phyloP scores from a whole-genome alignment of 2,329 filamentous ascomycete species.

The Akanthomyces uredinophilus region DNA sequence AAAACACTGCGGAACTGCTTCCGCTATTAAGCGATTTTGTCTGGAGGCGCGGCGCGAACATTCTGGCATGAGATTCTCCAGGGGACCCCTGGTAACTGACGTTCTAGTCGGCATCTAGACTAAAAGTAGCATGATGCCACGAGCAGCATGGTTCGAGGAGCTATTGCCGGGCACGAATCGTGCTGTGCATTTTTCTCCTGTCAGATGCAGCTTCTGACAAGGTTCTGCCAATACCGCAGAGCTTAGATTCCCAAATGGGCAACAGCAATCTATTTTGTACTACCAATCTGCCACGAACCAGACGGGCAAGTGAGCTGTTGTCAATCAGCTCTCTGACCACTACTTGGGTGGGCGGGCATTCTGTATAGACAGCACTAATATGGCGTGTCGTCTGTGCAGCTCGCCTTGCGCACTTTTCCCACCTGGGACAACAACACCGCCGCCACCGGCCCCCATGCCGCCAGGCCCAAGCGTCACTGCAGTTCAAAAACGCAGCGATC shows the following conservation, averaged over 20 bases:
- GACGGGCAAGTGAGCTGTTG: not conserved
- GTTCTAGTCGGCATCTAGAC: not conserved
- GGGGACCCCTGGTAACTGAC: not conserved
- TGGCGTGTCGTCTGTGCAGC: not conserved
- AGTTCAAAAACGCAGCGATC: not conserved
- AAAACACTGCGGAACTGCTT: not conserved
- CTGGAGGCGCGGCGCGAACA: not conserved
- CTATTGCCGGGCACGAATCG: not conserved
- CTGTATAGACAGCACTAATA: not conserved
- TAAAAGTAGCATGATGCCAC: not conserved
- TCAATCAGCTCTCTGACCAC: not conserved
- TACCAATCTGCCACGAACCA: not conserved
- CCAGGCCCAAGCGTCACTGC: conserved; percentile 4
- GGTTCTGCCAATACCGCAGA: not conserved
- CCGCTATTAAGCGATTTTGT: conserved; percentile 9
- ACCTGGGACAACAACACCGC: conserved; percentile 11
- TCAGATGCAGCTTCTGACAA: not conserved
- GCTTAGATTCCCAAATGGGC: not conserved
- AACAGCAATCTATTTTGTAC: no score
- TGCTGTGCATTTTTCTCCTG: not conserved
- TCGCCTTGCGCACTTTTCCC: conserved; percentile 5
- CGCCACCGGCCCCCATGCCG: conserved; percentile 12
- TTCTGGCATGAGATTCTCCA: not conserved
- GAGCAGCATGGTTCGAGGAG: not conserved
- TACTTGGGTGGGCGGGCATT: not conserved